These are phyloP conservation scores for Blastobotrys petasosporus DNA, from an alignment of 1,139 yeast genomes.

Conservation along the genomic window DNA sequence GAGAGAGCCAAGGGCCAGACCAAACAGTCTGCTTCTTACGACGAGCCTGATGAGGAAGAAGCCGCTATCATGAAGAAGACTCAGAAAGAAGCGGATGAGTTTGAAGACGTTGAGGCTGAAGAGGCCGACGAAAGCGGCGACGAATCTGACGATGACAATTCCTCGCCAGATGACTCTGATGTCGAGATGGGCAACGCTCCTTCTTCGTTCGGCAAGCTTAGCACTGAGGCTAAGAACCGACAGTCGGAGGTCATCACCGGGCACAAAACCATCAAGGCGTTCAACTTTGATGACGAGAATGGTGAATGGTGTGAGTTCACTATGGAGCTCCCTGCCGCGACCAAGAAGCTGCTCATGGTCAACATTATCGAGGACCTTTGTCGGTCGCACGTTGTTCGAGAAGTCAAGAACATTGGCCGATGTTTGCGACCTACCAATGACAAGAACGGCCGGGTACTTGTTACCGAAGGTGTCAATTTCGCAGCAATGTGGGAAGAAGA, in stretches of 20 bases:
- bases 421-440: constrained; percentile 80
- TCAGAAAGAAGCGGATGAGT: constrained; percentile 37
- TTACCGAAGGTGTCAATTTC: constrained; percentile 98
- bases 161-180: constrained; percentile 25
- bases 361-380: constrained; percentile 92
- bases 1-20: constrained; percentile 54
- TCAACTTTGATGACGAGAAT: constrained; percentile 79
- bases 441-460: constrained; percentile 55
- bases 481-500: constrained; percentile 98
- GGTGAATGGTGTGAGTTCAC: constrained; percentile 95
- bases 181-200: constrained; percentile 22
- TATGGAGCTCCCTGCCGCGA: constrained; percentile 74
- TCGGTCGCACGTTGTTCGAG: constrained; percentile 86
- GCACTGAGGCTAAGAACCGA: constrained; percentile 70
- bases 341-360: constrained; percentile 94
- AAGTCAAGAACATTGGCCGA: constrained; percentile 85
- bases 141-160: constrained; percentile 35
- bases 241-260: constrained; percentile 73
- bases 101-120: constrained; percentile 24
- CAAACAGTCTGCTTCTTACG: constrained; percentile 87
- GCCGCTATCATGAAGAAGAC: constrained; percentile 80
- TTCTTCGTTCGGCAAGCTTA: constrained; percentile 30
- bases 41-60: constrained; percentile 92
- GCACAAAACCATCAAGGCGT: constrained; percentile 66
- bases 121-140: constrained; percentile 22